phyloP scores from a whole-genome alignment of 2,329 filamentous ascomycete genomes.

The Furcasterigmium sp. region DNA sequence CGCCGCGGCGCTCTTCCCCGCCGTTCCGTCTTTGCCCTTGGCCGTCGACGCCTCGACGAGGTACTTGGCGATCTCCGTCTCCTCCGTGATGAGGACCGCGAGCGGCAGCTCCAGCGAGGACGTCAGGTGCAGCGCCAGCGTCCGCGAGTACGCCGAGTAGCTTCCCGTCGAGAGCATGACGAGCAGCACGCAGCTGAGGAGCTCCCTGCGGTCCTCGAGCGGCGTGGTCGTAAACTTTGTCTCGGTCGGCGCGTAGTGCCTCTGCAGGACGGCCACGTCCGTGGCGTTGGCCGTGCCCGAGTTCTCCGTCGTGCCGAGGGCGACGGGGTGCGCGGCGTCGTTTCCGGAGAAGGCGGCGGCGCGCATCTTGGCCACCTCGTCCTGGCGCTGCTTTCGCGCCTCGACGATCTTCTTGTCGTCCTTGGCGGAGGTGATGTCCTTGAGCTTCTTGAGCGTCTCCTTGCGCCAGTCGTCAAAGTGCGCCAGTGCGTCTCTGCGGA shows the following conservation, averaged over 20 bases:
- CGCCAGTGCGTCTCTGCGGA: conserved; percentile 51
- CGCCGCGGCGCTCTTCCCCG: conserved; percentile 21
- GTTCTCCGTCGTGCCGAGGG: conserved; percentile 25
- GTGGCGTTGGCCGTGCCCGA: conserved; percentile 20
- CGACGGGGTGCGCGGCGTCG: conserved; percentile 34
- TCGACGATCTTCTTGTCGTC: conserved; percentile 41
- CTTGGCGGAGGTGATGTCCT: conserved; percentile 55
- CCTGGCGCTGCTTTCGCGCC: conserved; percentile 39
- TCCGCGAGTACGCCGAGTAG: conserved; percentile 69
- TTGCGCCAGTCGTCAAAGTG: conserved; percentile 76
- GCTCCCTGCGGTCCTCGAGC: conserved; percentile 52
- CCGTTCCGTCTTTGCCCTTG: conserved; percentile 20
- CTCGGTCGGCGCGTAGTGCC: conserved; percentile 47
- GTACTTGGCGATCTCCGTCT: conserved; percentile 70
- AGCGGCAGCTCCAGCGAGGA: conserved; percentile 62
- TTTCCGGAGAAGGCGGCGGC: conserved; percentile 18
- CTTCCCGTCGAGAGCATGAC: conserved; percentile 66
- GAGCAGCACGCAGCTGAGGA: conserved; percentile 65
- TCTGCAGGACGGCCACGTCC: conserved; percentile 38
- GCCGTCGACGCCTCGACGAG: conserved; percentile 60
- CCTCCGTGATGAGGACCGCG: conserved; percentile 59
- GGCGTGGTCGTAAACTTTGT: conserved; percentile 52
- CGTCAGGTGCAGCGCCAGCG: conserved; percentile 61
- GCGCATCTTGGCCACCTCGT: conserved; percentile 30
- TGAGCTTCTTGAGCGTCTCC: conserved; percentile 63